Evolutionary conservation across 345 rosid genomes (phyloP), one percentile per base, ranked within the genome.

Genomic region (Salix suchowensis): DNA sequence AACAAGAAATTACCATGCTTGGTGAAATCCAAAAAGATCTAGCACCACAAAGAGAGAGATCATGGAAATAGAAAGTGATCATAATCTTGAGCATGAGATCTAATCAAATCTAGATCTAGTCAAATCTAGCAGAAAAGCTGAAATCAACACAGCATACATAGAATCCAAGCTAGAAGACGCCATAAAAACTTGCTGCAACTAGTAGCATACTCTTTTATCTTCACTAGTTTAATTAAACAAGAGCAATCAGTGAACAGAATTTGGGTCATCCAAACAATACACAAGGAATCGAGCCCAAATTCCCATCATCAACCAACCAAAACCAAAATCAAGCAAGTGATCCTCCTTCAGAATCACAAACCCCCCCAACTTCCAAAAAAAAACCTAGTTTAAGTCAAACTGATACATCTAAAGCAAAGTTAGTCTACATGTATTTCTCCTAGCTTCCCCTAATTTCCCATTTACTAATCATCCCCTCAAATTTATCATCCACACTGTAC

Each of bases 401-500:
- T 28, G 81, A 72, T 87, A 85, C 82, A 78, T 79, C 84, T 84
- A 76, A 73, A 58, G 4, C 40, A 75, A 32, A 61, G 85, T 84
- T 86, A 82, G 88, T 81, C 64, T 77, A n/a, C 13, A n/a, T 8
- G 23, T 9, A 64, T 70, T 75, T 46, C 81, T 78, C 64, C 86
- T 82, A 68, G 40, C 74, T 69, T 73, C 60, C 55, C 78, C 79
- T 75, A 71, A 26, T 37, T 54, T 54, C 30, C n/a, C 67, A 68
- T 72, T 64, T 72, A 78, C 70, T 23, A 79, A 67, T 79, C 71
- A 67, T 82, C 61, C 64, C 65, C 68, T 34, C 78, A 76, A 76
- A 72, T 74, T 84, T 68, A 78, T 81, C 80, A 76, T 77, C 70
- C 86, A 81, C 88, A 70, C 86, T 89, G 87, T 89, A 89, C 93